Evolutionary conservation across 2,329 filamentous ascomycete species (phyloP).

Genomic region (Zopfia rhizophila): DNA sequence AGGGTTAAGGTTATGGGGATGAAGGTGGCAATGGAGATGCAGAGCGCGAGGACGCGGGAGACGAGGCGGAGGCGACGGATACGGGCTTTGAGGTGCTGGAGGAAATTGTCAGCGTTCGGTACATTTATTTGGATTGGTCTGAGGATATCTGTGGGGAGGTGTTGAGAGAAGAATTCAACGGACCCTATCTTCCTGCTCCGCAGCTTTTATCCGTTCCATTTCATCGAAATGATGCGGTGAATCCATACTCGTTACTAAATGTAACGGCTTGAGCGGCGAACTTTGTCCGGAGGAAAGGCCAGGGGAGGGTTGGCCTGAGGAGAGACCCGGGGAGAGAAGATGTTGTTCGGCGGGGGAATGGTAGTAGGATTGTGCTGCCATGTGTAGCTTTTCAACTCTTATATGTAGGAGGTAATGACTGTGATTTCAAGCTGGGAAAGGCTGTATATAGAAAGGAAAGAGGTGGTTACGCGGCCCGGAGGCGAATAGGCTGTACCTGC

Average conservation of each 20-base stretch:
- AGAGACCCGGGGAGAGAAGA: constrained; percentile 2
- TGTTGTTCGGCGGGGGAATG: constrained; percentile 1
- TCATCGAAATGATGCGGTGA: constrained; percentile 23
- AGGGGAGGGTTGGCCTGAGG: not conserved
- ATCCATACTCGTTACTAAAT: constrained; percentile 20
- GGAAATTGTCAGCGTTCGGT: too few relatives aligned
- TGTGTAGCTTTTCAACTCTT: too few relatives aligned
- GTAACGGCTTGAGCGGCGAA: constrained; percentile 28
- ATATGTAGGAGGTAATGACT: too few relatives aligned
- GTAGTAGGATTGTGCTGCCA: constrained; percentile 1
- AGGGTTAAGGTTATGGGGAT: constrained; percentile 50
- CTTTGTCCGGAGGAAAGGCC: constrained; percentile 13
- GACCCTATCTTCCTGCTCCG: constrained; percentile 32
- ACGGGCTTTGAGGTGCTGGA: constrained; percentile 46
- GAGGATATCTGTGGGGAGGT: not conserved
- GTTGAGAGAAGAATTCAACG: not conserved
- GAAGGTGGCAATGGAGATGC: constrained; percentile 48
- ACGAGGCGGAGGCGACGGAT: constrained; percentile 52
- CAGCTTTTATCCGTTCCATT: constrained; percentile 29
- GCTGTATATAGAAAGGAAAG: too few relatives aligned
- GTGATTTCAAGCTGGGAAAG: too few relatives aligned
- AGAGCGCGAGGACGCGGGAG: constrained; percentile 45
- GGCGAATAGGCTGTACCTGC: too few relatives aligned
- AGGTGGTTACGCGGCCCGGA: too few relatives aligned
- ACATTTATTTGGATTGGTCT: constrained; percentile 1